A percentile compares a stretch with the other conserved stretches of the same genome.
Conservation (phyloP, 2,329 filamentous ascomycete species). For the Colletotrichum lentis region DNA sequence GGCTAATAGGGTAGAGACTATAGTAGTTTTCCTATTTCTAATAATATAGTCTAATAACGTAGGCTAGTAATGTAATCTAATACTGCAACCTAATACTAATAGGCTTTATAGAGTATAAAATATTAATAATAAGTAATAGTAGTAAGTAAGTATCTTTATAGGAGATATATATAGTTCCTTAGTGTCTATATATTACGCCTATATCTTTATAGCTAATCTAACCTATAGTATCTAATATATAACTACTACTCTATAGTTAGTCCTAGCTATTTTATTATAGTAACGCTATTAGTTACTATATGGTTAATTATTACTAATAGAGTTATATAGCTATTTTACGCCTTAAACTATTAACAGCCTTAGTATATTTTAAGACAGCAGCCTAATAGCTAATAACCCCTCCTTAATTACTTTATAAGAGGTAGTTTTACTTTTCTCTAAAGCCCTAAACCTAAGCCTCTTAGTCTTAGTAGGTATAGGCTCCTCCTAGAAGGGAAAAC, state of each 20-base stretch:
- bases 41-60: neutral
- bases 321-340: slow-evolving; percentile 10
- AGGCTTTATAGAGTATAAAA: neutral
- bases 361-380: slow-evolving; percentile 6
- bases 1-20: neutral
- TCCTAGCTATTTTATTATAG: neutral
- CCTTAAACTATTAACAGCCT: slow-evolving; percentile 24
- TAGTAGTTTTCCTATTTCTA: neutral
- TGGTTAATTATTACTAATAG: neutral
- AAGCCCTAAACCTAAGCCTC: slow-evolving; percentile 37
- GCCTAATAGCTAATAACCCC: slow-evolving; percentile 40
- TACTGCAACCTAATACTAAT: neutral
- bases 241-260: slow-evolving; percentile 5
- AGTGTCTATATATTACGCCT: neutral
- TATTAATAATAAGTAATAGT: neutral
- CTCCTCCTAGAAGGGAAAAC: slow-evolving; percentile 3
- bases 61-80: neutral
- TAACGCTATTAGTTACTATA: neutral
- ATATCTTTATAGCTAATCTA: neutral
- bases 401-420: slow-evolving; percentile 39
- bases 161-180: neutral
- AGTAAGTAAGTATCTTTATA: neutral
- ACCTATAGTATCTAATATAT: neutral
- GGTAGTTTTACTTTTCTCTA: slow-evolving; percentile 27
- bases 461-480: slow-evolving; percentile 39